Conservation (phyloP, 1,284 basidiomycete genomes). For the Ganoderma resinaceum region DNA sequence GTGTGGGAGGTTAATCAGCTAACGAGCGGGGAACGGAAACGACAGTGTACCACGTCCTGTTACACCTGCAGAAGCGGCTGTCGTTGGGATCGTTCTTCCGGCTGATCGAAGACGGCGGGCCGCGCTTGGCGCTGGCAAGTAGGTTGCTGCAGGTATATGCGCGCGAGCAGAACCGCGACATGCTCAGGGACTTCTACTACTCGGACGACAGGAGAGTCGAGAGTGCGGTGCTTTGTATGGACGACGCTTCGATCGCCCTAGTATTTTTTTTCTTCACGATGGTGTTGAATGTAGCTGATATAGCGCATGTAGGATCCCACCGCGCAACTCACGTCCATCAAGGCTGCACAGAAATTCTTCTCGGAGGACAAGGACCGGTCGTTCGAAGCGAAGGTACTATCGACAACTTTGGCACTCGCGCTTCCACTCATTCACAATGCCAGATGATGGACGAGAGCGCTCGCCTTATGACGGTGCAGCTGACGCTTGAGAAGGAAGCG, state of each 20-base stretch:
- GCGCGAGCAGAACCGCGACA: constrained; percentile 87
- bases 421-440: neutral
- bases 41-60: constrained; percentile 88
- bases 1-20: neutral
- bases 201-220: constrained; percentile 96
- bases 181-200: constrained; percentile 97
- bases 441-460: constrained; percentile 92
- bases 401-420: neutral
- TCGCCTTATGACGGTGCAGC: constrained; percentile 81
- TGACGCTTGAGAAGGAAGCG: constrained; percentile 87
- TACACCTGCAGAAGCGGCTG: constrained; percentile 84
- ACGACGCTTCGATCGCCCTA: constrained; percentile 74
- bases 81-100: constrained; percentile 95
- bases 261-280: constrained; percentile 42
- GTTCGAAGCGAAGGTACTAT: constrained; percentile 88
- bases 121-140: constrained; percentile 75
- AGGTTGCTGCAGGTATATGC: constrained; percentile 88
- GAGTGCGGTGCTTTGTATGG: constrained; percentile 85
- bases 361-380: constrained; percentile 90
- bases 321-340: constrained; percentile 76
- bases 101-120: constrained; percentile 89
- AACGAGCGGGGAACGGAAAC: neutral
- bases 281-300: constrained; percentile 1
- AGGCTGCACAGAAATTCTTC: constrained; percentile 90
- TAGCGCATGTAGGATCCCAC: constrained; percentile 62